phyloP scores from a whole-genome alignment of 345 rosid species.

The Eucalyptus melliodora region DNA sequence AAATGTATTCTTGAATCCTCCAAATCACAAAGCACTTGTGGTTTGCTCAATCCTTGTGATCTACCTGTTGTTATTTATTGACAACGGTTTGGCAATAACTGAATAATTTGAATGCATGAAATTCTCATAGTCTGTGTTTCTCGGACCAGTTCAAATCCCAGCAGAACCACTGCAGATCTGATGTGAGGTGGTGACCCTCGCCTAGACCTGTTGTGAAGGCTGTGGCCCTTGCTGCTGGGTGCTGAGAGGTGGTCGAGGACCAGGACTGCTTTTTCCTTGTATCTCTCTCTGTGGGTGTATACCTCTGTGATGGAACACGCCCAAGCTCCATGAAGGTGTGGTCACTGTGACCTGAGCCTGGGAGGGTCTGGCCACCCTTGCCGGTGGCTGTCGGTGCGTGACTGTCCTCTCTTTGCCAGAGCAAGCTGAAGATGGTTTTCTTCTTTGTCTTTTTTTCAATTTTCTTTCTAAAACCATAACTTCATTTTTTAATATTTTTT shows the following conservation, averaged over 20 bases:
- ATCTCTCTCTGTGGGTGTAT: background rate
- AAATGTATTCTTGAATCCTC: background rate
- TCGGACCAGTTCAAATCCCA: background rate
- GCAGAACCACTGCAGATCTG: background rate
- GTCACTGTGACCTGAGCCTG: background rate
- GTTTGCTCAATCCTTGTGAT: background rate
- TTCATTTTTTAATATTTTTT: too few species aligned
- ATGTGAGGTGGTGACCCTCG: background rate
- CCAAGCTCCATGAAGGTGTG: background rate
- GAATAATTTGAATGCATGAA: background rate
- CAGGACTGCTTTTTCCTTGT: background rate
- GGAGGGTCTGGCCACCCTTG: background rate
- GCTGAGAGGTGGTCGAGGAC: background rate
- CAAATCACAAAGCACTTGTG: background rate
- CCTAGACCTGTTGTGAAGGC: background rate
- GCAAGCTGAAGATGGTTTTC: background rate
- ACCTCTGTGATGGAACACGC: background rate
- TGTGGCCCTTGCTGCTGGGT: background rate
- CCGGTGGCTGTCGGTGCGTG: background rate
- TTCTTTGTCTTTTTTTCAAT: fast-evolving
- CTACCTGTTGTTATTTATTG: background rate
- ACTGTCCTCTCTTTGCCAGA: background rate
- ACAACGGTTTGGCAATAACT: background rate
- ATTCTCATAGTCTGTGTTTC: background rate
- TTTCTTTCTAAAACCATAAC: too few species aligned